These are phyloP conservation scores for Pythium phragmiticola DNA, from an alignment of 352 stramenopile species.

Conservation along the genomic window DNA sequence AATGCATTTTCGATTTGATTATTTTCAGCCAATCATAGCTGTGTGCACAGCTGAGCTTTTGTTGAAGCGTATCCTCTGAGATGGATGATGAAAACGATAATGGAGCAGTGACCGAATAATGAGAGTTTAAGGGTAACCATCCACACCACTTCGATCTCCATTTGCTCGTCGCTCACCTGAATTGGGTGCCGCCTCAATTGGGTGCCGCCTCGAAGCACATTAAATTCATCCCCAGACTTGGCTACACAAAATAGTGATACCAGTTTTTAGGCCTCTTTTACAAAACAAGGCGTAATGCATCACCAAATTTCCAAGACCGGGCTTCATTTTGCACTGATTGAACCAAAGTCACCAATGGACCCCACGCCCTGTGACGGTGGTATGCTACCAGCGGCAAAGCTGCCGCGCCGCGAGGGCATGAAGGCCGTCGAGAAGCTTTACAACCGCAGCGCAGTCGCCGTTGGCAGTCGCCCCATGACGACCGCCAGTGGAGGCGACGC, in stretches of 20 bases:
- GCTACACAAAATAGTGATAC: constrained; percentile 9
- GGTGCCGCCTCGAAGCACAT: too few species aligned
- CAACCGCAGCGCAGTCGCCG: constrained; percentile 1
- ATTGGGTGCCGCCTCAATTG: too few species aligned
- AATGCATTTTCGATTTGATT: neutral
- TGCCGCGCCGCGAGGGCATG: constrained; percentile 27
- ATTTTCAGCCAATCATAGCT: constrained; percentile 4
- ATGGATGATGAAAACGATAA: too few species aligned
- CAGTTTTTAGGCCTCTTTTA: neutral
- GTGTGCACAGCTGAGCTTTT: too few species aligned
- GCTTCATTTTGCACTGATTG: too few species aligned
- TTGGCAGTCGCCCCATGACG: constrained; percentile 4
- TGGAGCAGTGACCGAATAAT: too few species aligned
- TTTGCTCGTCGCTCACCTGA: too few species aligned
- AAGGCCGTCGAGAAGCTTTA: constrained; percentile 30
- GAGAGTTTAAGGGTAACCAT: too few species aligned
- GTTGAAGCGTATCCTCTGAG: too few species aligned
- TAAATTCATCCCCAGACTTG: neutral
- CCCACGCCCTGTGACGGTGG: neutral
- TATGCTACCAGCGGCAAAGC: constrained; percentile 24
- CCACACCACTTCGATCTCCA: too few species aligned
- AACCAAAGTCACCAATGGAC: constrained; percentile 6
- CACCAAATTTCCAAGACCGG: neutral
- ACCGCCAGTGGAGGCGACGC: constrained; percentile 24
- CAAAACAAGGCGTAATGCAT: neutral